Percentiles rank a stretch among this genome's conserved stretches.
Evolutionary conservation across 2,329 filamentous ascomycete species (phyloP).

Genomic region (Fusarium burgessii): DNA sequence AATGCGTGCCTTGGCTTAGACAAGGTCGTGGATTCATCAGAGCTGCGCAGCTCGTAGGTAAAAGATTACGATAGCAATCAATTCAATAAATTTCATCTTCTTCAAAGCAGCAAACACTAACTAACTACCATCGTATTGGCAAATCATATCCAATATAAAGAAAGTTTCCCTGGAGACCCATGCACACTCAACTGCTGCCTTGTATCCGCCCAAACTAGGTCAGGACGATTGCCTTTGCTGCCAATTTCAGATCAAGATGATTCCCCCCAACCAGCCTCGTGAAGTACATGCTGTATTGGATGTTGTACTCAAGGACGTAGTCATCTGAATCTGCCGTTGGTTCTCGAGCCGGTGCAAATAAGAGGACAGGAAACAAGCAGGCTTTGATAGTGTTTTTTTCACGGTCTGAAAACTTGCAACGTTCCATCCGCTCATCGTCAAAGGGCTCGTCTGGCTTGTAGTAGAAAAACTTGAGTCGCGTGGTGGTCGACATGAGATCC

Average conservation of each 20-base stretch:
- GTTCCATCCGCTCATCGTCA: neutral
- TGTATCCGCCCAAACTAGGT: neutral
- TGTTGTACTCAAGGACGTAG: neutral
- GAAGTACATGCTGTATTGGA: neutral
- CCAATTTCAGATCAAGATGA: neutral
- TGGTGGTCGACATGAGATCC: neutral
- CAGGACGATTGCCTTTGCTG: conserved; percentile 5
- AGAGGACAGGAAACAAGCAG: conserved; percentile 5
- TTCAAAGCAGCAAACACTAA: no score
- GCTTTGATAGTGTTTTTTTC: neutral
- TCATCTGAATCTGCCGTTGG: neutral
- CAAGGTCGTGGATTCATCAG: neutral
- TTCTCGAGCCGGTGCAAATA: neutral
- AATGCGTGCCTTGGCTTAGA: no score
- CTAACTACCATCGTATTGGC: no score
- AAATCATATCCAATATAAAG: neutral
- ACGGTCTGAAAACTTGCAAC: neutral
- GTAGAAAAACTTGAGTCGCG: neutral
- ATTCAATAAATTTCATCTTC: no score
- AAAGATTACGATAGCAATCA: no score
- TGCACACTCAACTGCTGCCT: neutral
- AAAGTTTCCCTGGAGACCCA: neutral
- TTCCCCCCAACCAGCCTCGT: neutral
- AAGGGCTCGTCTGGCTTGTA: neutral
- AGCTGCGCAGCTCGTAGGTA: neutral